Evolutionary conservation across 371 early-diverging fungal species (phyloP).

Genomic region (Mortierella sp.): DNA sequence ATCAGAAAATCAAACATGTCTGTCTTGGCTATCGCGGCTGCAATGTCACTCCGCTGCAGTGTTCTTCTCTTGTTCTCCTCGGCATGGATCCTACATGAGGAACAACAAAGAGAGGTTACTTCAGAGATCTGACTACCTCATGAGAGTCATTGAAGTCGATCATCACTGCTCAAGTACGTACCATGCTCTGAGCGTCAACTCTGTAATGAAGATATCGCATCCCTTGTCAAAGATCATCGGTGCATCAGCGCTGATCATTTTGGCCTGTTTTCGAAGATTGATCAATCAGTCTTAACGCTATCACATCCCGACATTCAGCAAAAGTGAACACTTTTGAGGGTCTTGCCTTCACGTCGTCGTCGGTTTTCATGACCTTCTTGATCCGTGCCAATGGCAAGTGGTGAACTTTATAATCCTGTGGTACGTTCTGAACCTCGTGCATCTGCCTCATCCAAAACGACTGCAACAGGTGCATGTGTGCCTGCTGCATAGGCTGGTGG

Average conservation of each 20-base stretch:
- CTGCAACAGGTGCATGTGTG: conserved; percentile 51
- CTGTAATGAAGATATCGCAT: conserved; percentile 97
- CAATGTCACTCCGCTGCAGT: conserved; percentile 95
- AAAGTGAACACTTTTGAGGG: too few species aligned
- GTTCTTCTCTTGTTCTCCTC: conserved; percentile 99
- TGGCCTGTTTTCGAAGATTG: conserved; percentile 31
- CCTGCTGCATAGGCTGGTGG: conserved; percentile 54
- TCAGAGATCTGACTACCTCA: too few species aligned
- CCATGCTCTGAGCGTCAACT: conserved; percentile 96
- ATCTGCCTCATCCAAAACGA: conserved; percentile 67
- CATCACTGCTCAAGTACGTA: too few species aligned
- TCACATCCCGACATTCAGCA: too few species aligned
- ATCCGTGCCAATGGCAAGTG: conserved; percentile 98
- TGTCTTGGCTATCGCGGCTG: conserved; percentile 92
- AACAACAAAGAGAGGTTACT: not conserved
- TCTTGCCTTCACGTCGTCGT: conserved; percentile 94
- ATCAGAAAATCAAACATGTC: conserved; percentile 99
- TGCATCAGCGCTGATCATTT: conserved; percentile 65
- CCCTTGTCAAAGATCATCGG: conserved; percentile 97
- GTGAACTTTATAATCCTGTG: conserved; percentile 91
- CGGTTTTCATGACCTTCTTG: conserved; percentile 99
- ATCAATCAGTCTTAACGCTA: not conserved
- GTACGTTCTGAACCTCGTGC: conserved; percentile 61
- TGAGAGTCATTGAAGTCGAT: too few species aligned
- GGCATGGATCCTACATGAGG: conserved; percentile 85